Base-by-base conservation (phyloP, 371 early-diverging fungal genomes). In the Apophysomyces sp. region DNA sequence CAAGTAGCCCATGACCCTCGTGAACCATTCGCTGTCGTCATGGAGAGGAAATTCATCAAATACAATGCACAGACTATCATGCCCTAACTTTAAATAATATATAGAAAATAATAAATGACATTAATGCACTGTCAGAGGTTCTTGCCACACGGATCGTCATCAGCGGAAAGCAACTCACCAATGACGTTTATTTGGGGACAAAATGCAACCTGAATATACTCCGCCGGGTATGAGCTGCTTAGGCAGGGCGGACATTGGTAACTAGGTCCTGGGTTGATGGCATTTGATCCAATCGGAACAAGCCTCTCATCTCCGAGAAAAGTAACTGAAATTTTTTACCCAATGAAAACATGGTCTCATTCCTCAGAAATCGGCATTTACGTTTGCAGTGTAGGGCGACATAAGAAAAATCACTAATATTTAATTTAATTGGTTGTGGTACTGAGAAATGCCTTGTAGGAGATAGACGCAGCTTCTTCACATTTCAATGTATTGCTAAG, bases 81-180 rank as follows among this genome's bases (percentile, higher is more conserved):
- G 16, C 8, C n/a, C 49, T 21, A 41, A 44, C 21, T 21, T 44
- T 44, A 44, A 44, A 44, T 21, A 2, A 11, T 11, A 37, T 41
- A n/a, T 16, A 34, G 34, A 34, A 4, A 8, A 44, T 21, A 21
- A 9, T 44, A 11, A 9, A 44, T 44, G 49, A 44, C 49, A 44
- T 44, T 16, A n/a, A 21, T 18, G 9, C 18, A 18, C 11, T 44
- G 49, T 44, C 49, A 44, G 49, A 21, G 21, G 49, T 21, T 44
- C 49, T 21, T 44, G 49, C 49, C 49, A 44, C 21, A 44, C 49
- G 49, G 49, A 44, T 44, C 49, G 49, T 44, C 49, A 44, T 44
- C 49, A 44, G 21, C 49, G 8, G 21, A 44, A 11, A 21, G 4
- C 21, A 44, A 21, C 21, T 21, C 24, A 18, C 49, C 49, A 21